Percentiles rank a stretch among this genome's conserved stretches.
Evolutionary conservation across 441 rosid genomes (phyloP).

Genomic region (Geranium incanum): DNA sequence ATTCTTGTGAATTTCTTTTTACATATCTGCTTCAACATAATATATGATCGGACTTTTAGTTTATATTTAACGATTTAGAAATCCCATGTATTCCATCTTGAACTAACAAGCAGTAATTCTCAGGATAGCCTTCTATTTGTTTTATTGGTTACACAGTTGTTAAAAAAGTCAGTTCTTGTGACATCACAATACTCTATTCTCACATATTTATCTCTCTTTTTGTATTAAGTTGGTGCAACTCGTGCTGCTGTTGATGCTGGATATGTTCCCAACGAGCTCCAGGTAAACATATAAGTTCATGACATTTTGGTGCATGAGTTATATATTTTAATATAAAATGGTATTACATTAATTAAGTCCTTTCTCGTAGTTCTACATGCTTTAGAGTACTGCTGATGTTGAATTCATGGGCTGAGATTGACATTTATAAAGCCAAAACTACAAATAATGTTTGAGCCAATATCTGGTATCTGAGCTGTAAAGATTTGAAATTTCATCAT

Average conservation of each 20-base stretch:
- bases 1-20: not conserved
- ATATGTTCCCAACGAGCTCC: conserved; percentile 90
- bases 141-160: not conserved
- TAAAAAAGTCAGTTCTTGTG: not conserved
- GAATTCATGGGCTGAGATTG: not conserved
- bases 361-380: not conserved
- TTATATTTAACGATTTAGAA: not conserved
- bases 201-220: conserved; percentile 10
- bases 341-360: not conserved
- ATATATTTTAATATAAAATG: not conserved
- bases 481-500: not conserved
- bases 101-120: not conserved
- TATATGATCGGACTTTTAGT: not conserved
- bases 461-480: not conserved
- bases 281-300: conserved; percentile 41
- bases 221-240: conserved; percentile 84
- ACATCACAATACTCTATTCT: not conserved
- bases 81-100: conserved; percentile 1
- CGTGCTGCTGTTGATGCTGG: conserved; percentile 99
- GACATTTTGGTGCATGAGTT: not conserved
- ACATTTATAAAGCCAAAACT: not conserved
- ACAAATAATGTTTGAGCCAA: not conserved
- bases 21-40: not conserved
- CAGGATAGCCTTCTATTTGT: not conserved
- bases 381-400: not conserved